These are phyloP conservation scores for Erysimum pusillum DNA, from an alignment of 441 rosid genomes.

Conservation along the genomic window DNA sequence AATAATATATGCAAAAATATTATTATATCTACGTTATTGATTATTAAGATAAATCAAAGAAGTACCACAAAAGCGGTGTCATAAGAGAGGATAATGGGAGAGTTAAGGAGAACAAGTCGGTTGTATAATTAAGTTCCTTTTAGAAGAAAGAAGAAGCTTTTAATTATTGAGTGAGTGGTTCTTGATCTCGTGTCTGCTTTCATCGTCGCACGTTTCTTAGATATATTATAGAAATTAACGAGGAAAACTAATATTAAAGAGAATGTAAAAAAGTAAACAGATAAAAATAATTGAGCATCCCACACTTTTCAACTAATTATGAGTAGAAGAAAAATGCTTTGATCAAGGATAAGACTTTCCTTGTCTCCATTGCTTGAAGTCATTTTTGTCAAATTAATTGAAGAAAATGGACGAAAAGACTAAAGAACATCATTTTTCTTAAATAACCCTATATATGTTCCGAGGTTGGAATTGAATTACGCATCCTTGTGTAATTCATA, in stretches of 20 bases:
- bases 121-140: not conserved
- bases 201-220: conserved; percentile 32
- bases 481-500: too few species aligned
- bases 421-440: not conserved
- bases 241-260: not conserved
- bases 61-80: not conserved
- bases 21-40: too few species aligned
- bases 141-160: conserved; percentile 14
- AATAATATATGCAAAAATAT: not conserved
- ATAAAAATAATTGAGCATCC: not conserved
- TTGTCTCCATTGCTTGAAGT: not conserved
- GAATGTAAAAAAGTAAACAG: not conserved
- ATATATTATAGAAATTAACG: not conserved
- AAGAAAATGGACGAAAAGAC: not conserved
- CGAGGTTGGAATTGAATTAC: not conserved
- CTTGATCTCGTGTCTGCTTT: conserved; percentile 24
- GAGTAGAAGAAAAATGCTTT: not conserved
- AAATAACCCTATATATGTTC: not conserved
- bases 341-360: not conserved
- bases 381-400: not conserved
- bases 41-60: not conserved
- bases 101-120: conserved; percentile 34
- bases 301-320: conserved; percentile 11
- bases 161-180: conserved; percentile 19
- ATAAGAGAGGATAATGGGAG: conserved; percentile 22